These are phyloP conservation scores for Knufia fluminis DNA, from an alignment of 2,329 filamentous ascomycete species.

Conservation along the genomic window DNA sequence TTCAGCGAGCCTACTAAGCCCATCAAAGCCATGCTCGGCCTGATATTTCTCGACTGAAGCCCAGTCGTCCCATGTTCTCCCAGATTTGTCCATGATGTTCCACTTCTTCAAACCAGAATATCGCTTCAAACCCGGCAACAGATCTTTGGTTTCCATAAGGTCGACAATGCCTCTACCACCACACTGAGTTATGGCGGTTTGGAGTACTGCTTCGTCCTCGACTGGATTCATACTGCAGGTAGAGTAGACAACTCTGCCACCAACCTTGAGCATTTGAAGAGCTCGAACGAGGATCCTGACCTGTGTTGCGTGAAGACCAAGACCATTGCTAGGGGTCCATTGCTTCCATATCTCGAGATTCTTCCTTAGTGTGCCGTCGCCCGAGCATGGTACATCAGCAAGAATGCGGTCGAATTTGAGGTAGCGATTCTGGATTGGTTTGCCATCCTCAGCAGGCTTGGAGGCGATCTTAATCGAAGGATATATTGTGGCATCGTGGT, in stretches of 20 bases:
- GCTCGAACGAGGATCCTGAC: slow-evolving; percentile 82
- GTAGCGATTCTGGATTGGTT: slow-evolving; percentile 54
- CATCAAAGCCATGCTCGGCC: slow-evolving; percentile 46
- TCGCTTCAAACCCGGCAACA: slow-evolving; percentile 68
- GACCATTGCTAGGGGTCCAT: slow-evolving; percentile 78
- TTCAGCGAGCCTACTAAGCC: slow-evolving; percentile 61
- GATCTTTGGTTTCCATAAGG: slow-evolving; percentile 72
- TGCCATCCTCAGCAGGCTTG: slow-evolving; percentile 43
- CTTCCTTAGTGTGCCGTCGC: slow-evolving; percentile 88
- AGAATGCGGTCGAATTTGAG: slow-evolving; percentile 95
- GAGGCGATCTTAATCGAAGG: slow-evolving; percentile 79
- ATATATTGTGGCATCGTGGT: slow-evolving; percentile 94
- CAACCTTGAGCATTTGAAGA: slow-evolving; percentile 90
- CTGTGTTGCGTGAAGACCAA: slow-evolving; percentile 81
- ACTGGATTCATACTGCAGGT: slow-evolving; percentile 99
- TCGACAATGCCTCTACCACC: slow-evolving; percentile 73
- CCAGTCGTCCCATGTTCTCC: slow-evolving; percentile 71
- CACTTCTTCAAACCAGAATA: slow-evolving; percentile 68
- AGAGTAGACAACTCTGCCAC: slow-evolving; percentile 90
- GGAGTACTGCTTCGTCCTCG: slow-evolving; percentile 89
- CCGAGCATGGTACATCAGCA: slow-evolving; percentile 93
- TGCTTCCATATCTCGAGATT: slow-evolving; percentile 92
- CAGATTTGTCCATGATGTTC: slow-evolving; percentile 84
- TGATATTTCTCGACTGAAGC: slow-evolving; percentile 63
- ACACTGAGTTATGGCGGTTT: slow-evolving; percentile 79